Evolutionary conservation across 176 grass and related monocot genomes (phyloP).

Genomic region (Dendrocalamus sinicus): DNA sequence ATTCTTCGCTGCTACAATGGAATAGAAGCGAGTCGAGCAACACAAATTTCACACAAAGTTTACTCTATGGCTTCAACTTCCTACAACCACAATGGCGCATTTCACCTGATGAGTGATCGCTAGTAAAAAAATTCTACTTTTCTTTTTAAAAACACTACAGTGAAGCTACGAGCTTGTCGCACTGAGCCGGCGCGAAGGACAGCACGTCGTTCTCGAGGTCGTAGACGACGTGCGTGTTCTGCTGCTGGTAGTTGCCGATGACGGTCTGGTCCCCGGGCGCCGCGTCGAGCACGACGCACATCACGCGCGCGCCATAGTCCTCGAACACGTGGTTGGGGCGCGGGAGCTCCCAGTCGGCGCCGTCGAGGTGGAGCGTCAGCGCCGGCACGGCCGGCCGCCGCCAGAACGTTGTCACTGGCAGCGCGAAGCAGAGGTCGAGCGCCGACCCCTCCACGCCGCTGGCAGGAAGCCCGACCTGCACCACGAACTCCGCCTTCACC

Average conservation of each 20-base stretch:
- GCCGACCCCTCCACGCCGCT: slow-evolving; percentile 29
- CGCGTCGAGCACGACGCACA: slow-evolving; percentile 78
- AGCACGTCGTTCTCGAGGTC: slow-evolving; percentile 62
- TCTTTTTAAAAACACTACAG: slow-evolving; percentile 17
- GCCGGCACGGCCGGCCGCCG: slow-evolving; percentile 51
- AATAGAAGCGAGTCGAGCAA: neutral
- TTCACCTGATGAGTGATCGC: neutral
- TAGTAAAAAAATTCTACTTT: neutral
- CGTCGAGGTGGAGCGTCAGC: slow-evolving; percentile 79
- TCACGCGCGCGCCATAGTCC: slow-evolving; percentile 47
- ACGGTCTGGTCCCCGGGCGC: slow-evolving; percentile 56
- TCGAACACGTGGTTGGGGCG: slow-evolving; percentile 65
- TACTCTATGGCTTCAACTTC: neutral
- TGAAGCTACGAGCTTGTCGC: slow-evolving; percentile 55
- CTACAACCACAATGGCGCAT: neutral
- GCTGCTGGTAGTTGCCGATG: slow-evolving; percentile 95
- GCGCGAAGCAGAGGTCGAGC: slow-evolving; percentile 73
- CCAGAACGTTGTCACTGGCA: slow-evolving; percentile 45
- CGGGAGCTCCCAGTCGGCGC: slow-evolving; percentile 79
- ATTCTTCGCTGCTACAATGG: too few relatives aligned
- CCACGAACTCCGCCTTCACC: slow-evolving; percentile 66
- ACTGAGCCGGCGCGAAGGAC: slow-evolving; percentile 71
- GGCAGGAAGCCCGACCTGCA: slow-evolving; percentile 51
- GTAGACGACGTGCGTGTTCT: slow-evolving; percentile 88
- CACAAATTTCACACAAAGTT: neutral